Base-by-base conservation (phyloP, 495 filamentous ascomycete genomes). In the Xylona heveae region DNA sequence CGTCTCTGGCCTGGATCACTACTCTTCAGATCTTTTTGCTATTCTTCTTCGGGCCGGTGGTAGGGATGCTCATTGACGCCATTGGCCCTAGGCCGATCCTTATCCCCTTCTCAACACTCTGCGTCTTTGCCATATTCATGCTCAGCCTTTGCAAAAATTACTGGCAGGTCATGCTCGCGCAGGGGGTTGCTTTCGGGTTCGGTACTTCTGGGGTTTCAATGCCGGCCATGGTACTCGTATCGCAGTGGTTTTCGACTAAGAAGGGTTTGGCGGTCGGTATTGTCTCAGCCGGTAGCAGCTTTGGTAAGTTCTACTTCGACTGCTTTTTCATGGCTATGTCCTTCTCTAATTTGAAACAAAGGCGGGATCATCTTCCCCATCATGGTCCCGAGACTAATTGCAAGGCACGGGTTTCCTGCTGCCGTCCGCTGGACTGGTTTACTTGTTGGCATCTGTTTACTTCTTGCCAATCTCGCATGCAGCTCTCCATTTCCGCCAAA, bases 331-430 rank as follows among this genome's bases (percentile, higher is more conserved):
- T n/a, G n/a, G n/a, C n/a, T n/a, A n/a, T n/a, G n/a, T n/a, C n/a
- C n/a, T 7, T 20, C 7, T 17, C 30, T 7, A 20, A 33, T 19
- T 14, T 32, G 14, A 14, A 19, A n/a, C 7, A 19, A 17, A 35
- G 33, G 34, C 4, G 34, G 37, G 5, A 26, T 39, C n/a, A 22
- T 37, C 10, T 39, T 38, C 18, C 37, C 37, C 7, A n/a, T 39
- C 2, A 25, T 38, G 9, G 12, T 37, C 17, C n/a, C 14, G 4
- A 8, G 8, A 5, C 17, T 37, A 1, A 31, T 37, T 9, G 19
- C 30, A 6, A 16, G 16, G 18, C n/a, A 18, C 6, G 34, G 34
- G 14, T 37, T 37, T 21, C 4, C 27, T 20, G 17, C 13, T 9
- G 27, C 34, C 3, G 27, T 37, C 10, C 9, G 34, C 13, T 37